Evolutionary conservation across 257 asterid genomes (phyloP).

Genomic region (Thymus mandschuricus): DNA sequence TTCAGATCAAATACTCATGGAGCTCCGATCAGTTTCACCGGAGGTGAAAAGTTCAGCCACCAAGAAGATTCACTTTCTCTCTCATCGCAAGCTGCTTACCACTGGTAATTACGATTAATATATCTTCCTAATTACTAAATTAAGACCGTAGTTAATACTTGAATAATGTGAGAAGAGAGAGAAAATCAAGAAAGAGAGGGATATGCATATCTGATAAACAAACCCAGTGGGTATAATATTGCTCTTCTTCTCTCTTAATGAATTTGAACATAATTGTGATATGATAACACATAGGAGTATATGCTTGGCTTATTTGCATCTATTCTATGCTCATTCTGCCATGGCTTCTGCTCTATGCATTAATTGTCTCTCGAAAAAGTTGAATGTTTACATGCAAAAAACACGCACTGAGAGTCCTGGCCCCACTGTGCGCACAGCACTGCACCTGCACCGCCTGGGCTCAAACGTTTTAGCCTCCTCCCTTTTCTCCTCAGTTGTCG

Average conservation of each 20-base stretch:
- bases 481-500: constrained; percentile 44
- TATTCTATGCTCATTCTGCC: constrained; percentile 30
- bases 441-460: constrained; percentile 36
- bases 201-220: constrained; percentile 15
- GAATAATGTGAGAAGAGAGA: constrained; percentile 22
- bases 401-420: constrained; percentile 37
- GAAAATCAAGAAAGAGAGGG: constrained; percentile 9
- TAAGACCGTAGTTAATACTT: neutral
- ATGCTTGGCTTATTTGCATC: constrained; percentile 29
- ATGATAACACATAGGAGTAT: constrained; percentile 29
- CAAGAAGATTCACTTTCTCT: constrained; percentile 10
- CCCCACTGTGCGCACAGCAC: constrained; percentile 41
- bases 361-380: constrained; percentile 26
- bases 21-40: constrained; percentile 22
- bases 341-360: constrained; percentile 22
- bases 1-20: constrained; percentile 32
- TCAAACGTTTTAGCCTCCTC: constrained; percentile 32
- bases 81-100: constrained; percentile 51
- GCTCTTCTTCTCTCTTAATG: neutral
- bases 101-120: constrained; percentile 33
- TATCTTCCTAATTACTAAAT: neutral
- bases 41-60: constrained; percentile 17
- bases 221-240: constrained; percentile 28
- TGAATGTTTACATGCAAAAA: constrained; percentile 36
- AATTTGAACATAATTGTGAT: constrained; percentile 24